Conservation (phyloP, 169 alveolate genomes). For the Prorocentrum cordatum region DNA sequence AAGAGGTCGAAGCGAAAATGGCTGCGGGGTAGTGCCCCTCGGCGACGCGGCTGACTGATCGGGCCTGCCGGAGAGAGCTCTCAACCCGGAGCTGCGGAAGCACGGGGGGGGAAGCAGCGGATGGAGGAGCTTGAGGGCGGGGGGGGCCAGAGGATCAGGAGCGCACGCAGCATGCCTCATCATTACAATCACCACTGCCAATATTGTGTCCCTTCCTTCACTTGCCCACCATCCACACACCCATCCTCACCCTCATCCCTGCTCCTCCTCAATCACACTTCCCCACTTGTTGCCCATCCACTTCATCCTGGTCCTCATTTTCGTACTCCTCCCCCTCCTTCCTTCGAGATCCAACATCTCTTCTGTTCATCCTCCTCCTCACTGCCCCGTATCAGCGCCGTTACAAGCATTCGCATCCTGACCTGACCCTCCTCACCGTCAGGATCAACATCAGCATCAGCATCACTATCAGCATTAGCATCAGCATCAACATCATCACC, state of each 20-base stretch:
- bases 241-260: not conserved
- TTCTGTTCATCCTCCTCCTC: not conserved
- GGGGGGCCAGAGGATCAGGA: not conserved
- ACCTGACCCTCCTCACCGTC: too few relatives aligned
- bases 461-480: too few relatives aligned
- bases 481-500: too few relatives aligned
- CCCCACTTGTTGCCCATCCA: not conserved
- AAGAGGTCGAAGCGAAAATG: not conserved
- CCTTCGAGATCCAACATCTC: too few relatives aligned
- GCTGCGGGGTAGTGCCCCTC: not conserved
- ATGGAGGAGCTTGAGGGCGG: not conserved
- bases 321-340: not conserved
- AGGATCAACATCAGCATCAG: too few relatives aligned
- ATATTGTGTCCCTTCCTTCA: not conserved
- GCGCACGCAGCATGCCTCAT: not conserved
- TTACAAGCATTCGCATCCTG: too few relatives aligned
- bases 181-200: not conserved
- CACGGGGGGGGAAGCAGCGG: not conserved
- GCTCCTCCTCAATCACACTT: not conserved
- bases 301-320: not conserved
- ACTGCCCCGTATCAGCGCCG: too few relatives aligned
- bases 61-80: not conserved
- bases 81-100: not conserved
- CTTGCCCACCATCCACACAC: not conserved
- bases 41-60: not conserved